Evolutionary conservation across 192 early-diverging fungal genomes (phyloP).

Genomic region (Coemansia sp.): DNA sequence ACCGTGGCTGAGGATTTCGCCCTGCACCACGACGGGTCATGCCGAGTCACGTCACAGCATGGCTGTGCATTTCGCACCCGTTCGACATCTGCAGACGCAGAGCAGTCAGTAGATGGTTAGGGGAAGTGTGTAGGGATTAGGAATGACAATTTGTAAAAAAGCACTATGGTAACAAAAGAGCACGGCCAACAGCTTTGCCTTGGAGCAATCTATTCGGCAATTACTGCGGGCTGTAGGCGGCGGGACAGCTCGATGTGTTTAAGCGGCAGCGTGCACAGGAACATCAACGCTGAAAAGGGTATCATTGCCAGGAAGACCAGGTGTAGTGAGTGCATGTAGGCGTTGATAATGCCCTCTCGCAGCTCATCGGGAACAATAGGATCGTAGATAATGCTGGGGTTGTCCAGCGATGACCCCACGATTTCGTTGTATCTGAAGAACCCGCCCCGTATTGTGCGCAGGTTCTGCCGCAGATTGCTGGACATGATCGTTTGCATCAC

Average conservation of each 20-base stretch:
- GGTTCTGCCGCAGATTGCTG: conserved; percentile 19
- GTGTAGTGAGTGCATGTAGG: conserved; percentile 60
- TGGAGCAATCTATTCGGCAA: conserved; percentile 17
- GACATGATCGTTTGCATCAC: conserved; percentile 61
- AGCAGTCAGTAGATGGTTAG: not conserved
- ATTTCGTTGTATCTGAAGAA: conserved; percentile 3
- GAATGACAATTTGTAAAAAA: not conserved
- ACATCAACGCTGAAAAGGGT: conserved; percentile 55
- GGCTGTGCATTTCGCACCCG: not conserved
- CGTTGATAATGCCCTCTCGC: conserved; percentile 51
- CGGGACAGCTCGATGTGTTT: conserved; percentile 47
- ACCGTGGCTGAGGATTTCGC: not conserved
- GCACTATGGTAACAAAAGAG: not conserved
- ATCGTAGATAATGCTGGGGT: conserved; percentile 40
- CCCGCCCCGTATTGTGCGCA: conserved; percentile 5
- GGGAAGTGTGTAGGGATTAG: not conserved
- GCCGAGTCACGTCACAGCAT: not conserved
- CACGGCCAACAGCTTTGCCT: not conserved
- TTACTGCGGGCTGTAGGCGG: conserved; percentile 21
- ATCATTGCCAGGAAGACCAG: conserved; percentile 56
- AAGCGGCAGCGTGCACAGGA: conserved; percentile 56
- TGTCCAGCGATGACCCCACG: conserved; percentile 46
- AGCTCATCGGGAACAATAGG: conserved; percentile 36
- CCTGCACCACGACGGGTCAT: not conserved
- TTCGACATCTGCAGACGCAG: not conserved